Percentiles rank a stretch among this genome's conserved stretches.
Evolutionary conservation across 306 rosid species (phyloP).

Genomic region (Casuarina cunninghamiana): DNA sequence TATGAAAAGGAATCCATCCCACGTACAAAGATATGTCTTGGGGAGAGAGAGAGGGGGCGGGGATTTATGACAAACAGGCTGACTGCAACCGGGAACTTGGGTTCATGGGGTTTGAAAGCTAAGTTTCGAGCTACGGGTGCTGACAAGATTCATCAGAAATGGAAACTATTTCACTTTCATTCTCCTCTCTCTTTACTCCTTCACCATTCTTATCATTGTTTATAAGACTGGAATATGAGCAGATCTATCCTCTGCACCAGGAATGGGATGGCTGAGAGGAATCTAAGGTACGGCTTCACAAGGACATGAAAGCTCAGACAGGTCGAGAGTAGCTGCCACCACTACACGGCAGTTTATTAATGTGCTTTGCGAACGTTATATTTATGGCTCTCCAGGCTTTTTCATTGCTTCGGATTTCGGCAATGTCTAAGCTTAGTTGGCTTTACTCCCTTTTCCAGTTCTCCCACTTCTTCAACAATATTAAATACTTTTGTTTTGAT

Average conservation of each 20-base stretch:
- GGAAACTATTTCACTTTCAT: background rate
- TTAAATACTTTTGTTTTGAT: background rate
- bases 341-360: background rate
- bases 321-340: background rate
- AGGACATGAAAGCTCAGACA: background rate
- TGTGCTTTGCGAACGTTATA: background rate
- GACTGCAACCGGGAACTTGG: background rate
- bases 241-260: background rate
- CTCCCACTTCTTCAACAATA: too few relatives aligned
- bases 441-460: background rate
- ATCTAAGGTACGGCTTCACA: background rate
- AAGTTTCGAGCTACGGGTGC: conserved; percentile 1
- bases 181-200: background rate
- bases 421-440: background rate
- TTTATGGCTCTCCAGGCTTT: background rate
- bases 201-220: background rate
- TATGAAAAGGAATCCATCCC: too few relatives aligned
- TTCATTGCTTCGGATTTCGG: background rate
- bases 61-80: background rate
- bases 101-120: background rate
- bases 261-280: background rate
- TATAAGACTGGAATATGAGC: too few relatives aligned
- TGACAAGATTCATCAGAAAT: conserved; percentile 1
- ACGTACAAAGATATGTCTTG: too few relatives aligned
- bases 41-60: background rate